A percentile compares a stretch with the other conserved stretches of the same genome.
Evolutionary conservation across 345 rosid species (phyloP).

Genomic region (Eucalyptus tenuipes): DNA sequence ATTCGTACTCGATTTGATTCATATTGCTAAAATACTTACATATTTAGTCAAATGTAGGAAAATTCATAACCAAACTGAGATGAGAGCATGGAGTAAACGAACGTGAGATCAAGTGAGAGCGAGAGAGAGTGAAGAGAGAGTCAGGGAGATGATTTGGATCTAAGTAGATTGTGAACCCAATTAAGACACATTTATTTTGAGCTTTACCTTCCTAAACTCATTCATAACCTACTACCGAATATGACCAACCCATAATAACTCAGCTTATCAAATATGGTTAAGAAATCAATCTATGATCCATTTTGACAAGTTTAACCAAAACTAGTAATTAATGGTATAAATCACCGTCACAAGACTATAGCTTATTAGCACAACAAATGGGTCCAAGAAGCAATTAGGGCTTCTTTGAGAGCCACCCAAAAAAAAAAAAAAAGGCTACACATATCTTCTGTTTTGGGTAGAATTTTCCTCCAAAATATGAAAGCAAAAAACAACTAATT

Average conservation of each 20-base stretch:
- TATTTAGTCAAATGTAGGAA: too few relatives aligned
- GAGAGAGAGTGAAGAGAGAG: not conserved
- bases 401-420: not conserved
- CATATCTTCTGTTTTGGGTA: not conserved
- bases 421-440: not conserved
- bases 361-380: not conserved
- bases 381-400: not conserved
- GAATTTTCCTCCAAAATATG: not conserved
- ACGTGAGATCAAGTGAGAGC: not conserved
- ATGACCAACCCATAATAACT: too few relatives aligned
- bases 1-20: accelerated
- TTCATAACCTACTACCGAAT: not conserved
- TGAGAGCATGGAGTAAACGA: not conserved
- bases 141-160: not conserved
- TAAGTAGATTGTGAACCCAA: not conserved
- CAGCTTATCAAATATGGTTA: not conserved
- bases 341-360: not conserved
- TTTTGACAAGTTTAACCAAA: not conserved
- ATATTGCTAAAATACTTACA: too few relatives aligned
- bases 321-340: not conserved
- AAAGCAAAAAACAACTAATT: too few relatives aligned
- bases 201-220: not conserved
- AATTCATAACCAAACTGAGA: too few relatives aligned
- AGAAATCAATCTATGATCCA: not conserved
- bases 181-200: too few relatives aligned